These are phyloP conservation scores for Neurospora terricola DNA, from an alignment of 495 filamentous ascomycete genomes.

Conservation along the genomic window DNA sequence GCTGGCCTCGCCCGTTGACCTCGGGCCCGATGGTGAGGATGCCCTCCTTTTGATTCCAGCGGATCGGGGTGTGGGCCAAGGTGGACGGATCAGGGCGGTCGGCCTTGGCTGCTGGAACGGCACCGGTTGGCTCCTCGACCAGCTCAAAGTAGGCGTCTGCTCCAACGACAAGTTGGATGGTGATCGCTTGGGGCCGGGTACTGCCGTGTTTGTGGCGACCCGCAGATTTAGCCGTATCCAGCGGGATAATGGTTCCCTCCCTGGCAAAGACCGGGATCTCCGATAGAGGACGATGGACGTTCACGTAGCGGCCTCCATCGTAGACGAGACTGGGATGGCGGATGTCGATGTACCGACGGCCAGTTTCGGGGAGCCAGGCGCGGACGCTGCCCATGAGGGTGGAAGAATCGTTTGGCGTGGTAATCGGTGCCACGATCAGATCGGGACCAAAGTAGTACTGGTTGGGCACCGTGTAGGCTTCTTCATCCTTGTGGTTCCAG, in stretches of 20 bases:
- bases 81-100: constrained; percentile 10
- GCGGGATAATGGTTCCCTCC: constrained; percentile 45
- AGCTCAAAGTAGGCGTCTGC: constrained; percentile 34
- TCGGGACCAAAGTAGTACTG: constrained; percentile 46
- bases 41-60: constrained; percentile 15
- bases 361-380: constrained; percentile 40
- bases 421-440: constrained; percentile 45
- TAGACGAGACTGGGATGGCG: constrained; percentile 40
- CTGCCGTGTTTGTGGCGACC: constrained; percentile 25
- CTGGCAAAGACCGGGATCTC: constrained; percentile 40
- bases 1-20: constrained; percentile 4
- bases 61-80: constrained; percentile 18
- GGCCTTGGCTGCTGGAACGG: constrained; percentile 21
- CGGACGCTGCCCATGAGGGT: constrained; percentile 29
- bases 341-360: constrained; percentile 38
- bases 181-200: constrained; percentile 26
- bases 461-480: constrained; percentile 41
- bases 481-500: constrained; percentile 42
- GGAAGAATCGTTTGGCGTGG: constrained; percentile 27
- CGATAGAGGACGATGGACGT: constrained; percentile 32
- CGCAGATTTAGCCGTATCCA: constrained; percentile 26
- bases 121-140: constrained; percentile 30
- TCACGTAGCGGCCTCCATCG: constrained; percentile 38
- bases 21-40: constrained; percentile 16
- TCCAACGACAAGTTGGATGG: constrained; percentile 44